A percentile compares a stretch with the other conserved stretches of the same genome.
These are phyloP conservation scores for Setaria viridis DNA, from an alignment of 202 grass and related monocot genomes.

Conservation along the genomic window DNA sequence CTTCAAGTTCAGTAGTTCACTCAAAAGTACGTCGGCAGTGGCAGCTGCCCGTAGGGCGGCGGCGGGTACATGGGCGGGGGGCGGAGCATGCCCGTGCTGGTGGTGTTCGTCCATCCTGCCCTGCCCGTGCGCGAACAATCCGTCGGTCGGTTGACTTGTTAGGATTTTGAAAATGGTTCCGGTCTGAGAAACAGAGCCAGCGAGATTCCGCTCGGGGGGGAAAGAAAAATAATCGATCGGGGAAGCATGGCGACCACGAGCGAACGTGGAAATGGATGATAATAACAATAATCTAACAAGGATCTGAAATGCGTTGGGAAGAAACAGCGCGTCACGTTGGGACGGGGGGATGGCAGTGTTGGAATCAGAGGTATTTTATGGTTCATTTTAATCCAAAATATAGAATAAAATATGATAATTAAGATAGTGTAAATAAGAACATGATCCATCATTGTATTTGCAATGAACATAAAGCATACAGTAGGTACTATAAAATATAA, in stretches of 20 bases:
- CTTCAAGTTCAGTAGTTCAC: too few species aligned
- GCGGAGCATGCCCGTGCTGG: neutral
- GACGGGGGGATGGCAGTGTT: slow-evolving; percentile 42
- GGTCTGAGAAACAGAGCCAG: too few species aligned
- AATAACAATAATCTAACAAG: neutral
- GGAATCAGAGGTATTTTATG: too few species aligned
- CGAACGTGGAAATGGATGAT: neutral
- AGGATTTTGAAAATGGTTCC: neutral
- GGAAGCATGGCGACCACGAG: slow-evolving; percentile 28
- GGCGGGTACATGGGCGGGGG: slow-evolving; percentile 32
- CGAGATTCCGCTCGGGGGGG: too few species aligned
- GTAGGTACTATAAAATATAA: too few species aligned
- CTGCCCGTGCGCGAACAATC: neutral
- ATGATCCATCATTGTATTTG: too few species aligned
- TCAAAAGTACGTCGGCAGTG: slow-evolving; percentile 43
- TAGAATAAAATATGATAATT: too few species aligned
- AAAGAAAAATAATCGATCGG: neutral
- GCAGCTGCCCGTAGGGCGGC: slow-evolving; percentile 49
- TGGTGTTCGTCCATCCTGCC: too few species aligned
- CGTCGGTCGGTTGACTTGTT: too few species aligned
- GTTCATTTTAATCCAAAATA: too few species aligned
- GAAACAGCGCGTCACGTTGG: slow-evolving; percentile 35
- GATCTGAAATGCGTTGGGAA: neutral
- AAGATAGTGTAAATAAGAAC: too few species aligned
- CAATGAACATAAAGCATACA: too few species aligned